Percentiles rank a stretch among this genome's conserved stretches.
Conservation (phyloP, 2,329 filamentous ascomycete species). For the Beauveria sp. region DNA sequence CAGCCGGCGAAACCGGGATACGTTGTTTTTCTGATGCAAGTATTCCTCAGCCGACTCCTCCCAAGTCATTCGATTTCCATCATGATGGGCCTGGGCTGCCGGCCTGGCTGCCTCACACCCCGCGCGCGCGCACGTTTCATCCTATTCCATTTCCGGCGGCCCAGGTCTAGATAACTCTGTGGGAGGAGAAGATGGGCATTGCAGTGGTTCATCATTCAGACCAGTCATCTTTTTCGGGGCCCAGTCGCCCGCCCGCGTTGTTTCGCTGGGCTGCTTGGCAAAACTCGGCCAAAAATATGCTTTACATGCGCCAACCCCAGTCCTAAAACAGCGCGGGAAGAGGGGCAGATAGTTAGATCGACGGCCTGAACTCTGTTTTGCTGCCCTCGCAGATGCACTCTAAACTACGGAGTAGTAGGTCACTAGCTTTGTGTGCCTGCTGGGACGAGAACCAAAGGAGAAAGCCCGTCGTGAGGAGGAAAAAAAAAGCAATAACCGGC, state of each 20-base stretch:
- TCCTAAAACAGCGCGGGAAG: neutral
- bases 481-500: neutral
- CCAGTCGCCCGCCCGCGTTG: neutral
- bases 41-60: neutral
- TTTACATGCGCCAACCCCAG: neutral
- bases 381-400: neutral
- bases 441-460: neutral
- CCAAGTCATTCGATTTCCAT: neutral
- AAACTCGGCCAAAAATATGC: too few relatives aligned
- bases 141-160: neutral
- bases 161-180: too few relatives aligned
- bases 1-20: neutral
- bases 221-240: neutral
- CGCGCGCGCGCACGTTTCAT: neutral
- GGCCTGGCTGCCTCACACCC: neutral
- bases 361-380: conserved; percentile 1
- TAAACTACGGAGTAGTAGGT: too few relatives aligned
- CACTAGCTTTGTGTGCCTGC: neutral
- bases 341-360: conserved; percentile 1
- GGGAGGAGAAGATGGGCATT: too few relatives aligned
- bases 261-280: too few relatives aligned
- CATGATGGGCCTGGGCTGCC: neutral
- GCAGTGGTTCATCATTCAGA: neutral
- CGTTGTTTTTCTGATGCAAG: neutral
- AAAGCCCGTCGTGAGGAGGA: neutral